These are phyloP conservation scores for Diophrys sp. DNA, from an alignment of 73 alveolate species.

Conservation along the genomic window DNA sequence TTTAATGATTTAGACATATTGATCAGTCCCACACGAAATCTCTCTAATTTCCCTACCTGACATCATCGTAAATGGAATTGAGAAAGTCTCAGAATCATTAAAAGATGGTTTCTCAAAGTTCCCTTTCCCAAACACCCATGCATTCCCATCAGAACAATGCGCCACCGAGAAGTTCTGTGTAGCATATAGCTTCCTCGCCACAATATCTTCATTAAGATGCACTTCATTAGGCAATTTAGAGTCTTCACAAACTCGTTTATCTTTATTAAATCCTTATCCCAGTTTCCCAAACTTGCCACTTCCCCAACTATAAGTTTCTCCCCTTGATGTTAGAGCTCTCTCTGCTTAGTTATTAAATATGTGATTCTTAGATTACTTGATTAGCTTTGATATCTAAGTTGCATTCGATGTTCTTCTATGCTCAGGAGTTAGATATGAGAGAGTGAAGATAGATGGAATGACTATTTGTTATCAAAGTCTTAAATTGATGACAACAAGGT, in stretches of 20 bases:
- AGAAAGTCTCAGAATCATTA: conserved; percentile 36
- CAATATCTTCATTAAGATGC: neutral
- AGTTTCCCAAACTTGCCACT: conserved; percentile 53
- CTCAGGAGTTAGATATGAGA: no score
- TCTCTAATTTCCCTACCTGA: conserved; percentile 52
- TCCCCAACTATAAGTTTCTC: conserved; percentile 59
- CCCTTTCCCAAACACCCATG: conserved; percentile 62
- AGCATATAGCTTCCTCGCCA: conserved; percentile 16
- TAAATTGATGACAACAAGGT: no score
- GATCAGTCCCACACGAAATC: conserved; percentile 92
- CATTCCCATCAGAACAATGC: conserved; percentile 30
- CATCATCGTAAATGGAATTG: conserved; percentile 41
- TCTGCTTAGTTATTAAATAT: no score
- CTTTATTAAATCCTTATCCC: conserved; percentile 54
- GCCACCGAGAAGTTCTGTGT: conserved; percentile 11
- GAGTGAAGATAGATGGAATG: no score
- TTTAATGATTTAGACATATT: no score
- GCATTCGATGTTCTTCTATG: no score
- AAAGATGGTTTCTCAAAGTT: conserved; percentile 37
- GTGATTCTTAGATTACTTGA: no score
- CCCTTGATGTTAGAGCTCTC: conserved; percentile 20
- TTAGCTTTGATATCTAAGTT: no score
- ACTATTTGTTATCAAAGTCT: no score
- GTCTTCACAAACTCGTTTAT: conserved; percentile 6
- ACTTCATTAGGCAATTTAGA: conserved; percentile 13